Base-by-base conservation (phyloP, 2,329 filamentous ascomycete species). In the Fusarium annulatum region DNA sequence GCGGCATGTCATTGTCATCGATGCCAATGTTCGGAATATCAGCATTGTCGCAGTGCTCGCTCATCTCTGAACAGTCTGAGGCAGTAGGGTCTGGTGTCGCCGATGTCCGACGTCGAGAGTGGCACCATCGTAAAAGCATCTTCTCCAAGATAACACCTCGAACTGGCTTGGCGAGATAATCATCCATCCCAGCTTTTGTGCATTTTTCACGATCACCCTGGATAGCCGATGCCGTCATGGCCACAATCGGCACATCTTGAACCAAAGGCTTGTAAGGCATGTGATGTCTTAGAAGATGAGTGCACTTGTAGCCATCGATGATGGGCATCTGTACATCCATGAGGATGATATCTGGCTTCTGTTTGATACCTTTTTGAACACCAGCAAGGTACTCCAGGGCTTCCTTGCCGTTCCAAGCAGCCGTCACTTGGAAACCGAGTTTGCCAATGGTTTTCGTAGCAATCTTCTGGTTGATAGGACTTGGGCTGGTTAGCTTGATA, bases 221-320 rank as follows among this genome's bases (percentile, higher is more conserved):
- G 45, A 94, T 94, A 1, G 93, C 93, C 8, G 90, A 93, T 9
- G 92, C 93, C 1, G 93, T 95, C 91, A 95, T 94, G n/a, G 93
- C 93, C 42, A 95, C 90, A 57, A 95, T 94, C 1, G 92, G 92
- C 9, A 94, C 90, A 48, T 90, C 85, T 61, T 87, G 85, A 8
- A 90, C 85, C 59, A 88, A 87, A 5, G 84, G 77, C 45, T 87
- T 90, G 81, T 93, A 94, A 1, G 92, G 90, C 4, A 87, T 79
- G 73, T 93, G 89, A 62, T 92, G 91, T 21, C 93, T 87, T 51
- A 96, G 87, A 26, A 92, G 86, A 74, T 94, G 92, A 1, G 93
- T 95, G 46, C 93, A 92, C 64, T 89, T 89, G 80, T 95, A 95
- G 3, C 93, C 93, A 76, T 95, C 93, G 70, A 94, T 89, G 43